Evolutionary conservation across 2,329 filamentous ascomycete genomes (phyloP).

Genomic region (Sarocladium strictum): DNA sequence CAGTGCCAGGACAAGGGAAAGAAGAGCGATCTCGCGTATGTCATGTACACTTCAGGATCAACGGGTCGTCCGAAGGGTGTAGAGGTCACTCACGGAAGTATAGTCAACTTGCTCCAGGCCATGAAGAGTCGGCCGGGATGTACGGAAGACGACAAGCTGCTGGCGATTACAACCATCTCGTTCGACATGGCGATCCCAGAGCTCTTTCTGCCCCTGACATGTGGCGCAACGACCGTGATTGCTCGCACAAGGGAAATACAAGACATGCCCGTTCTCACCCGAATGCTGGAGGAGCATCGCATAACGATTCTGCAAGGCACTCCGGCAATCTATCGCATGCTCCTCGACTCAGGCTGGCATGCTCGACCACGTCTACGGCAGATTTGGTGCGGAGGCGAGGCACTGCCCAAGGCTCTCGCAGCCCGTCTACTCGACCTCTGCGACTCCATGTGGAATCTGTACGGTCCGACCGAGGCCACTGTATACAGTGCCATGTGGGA

Average conservation of each 20-base stretch:
- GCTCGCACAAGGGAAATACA: conserved; percentile 12
- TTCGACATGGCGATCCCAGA: conserved; percentile 16
- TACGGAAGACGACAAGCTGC: conserved; percentile 12
- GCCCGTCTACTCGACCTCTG: conserved; percentile 12
- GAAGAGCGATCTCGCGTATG: conserved; percentile 20
- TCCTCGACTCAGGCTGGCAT: conserved; percentile 14
- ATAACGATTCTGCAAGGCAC: conserved; percentile 16
- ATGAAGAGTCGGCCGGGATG: conserved; percentile 13
- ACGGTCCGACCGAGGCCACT: conserved; percentile 24
- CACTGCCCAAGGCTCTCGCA: conserved; percentile 11
- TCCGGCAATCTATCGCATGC: conserved; percentile 16
- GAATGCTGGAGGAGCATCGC: conserved; percentile 11
- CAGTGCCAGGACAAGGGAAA: background rate
- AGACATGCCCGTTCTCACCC: conserved; percentile 11
- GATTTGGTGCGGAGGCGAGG: conserved; percentile 13
- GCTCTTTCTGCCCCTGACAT: conserved; percentile 14
- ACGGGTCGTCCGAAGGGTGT: conserved; percentile 33
- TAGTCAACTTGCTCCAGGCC: conserved; percentile 12
- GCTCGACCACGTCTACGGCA: conserved; percentile 12
- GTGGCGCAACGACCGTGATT: conserved; percentile 14
- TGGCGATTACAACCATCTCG: conserved; percentile 16
- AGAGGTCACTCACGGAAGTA: conserved; percentile 19
- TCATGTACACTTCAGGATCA: conserved; percentile 26
- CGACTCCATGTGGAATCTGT: conserved; percentile 18
- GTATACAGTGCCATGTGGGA: conserved; percentile 16